Evolutionary conservation across 257 asterid genomes (phyloP).

Genomic region (Echium plantagineum): DNA sequence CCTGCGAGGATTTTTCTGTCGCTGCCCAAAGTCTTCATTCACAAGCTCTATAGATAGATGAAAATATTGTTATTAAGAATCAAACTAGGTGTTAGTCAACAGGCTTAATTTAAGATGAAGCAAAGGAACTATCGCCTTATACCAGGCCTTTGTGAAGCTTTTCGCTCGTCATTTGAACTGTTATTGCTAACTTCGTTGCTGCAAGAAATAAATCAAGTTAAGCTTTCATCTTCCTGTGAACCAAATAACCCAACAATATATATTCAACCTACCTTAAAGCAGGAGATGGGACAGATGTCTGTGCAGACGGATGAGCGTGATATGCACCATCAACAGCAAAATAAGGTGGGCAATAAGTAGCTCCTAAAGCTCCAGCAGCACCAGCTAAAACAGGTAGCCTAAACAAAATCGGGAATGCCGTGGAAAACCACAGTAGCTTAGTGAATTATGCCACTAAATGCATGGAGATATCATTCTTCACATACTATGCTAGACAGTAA

Average conservation of each 20-base stretch:
- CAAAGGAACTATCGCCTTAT: conserved; percentile 9
- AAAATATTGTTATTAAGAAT: neutral
- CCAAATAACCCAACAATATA: neutral
- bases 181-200: conserved; percentile 56
- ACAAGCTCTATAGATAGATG: conserved; percentile 34
- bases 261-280: conserved; percentile 45
- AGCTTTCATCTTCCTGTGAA: neutral
- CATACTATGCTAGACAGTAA: too few species aligned
- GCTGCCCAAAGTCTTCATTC: conserved; percentile 61
- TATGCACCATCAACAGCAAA: conserved; percentile 71
- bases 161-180: conserved; percentile 45
- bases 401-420: conserved; percentile 9
- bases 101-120: conserved; percentile 4
- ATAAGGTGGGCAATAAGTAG: conserved; percentile 67
- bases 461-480: too few species aligned
- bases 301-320: conserved; percentile 60
- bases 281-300: conserved; percentile 36
- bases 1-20: conserved; percentile 95
- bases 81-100: neutral
- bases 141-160: conserved; percentile 73
- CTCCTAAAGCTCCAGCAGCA: conserved; percentile 83
- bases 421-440: neutral
- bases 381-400: conserved; percentile 97
- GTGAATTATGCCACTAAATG: too few species aligned
- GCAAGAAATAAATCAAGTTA: conserved; percentile 22